These are phyloP conservation scores for Neonectria sp. DNA, from an alignment of 2,329 filamentous ascomycete genomes.

Conservation along the genomic window DNA sequence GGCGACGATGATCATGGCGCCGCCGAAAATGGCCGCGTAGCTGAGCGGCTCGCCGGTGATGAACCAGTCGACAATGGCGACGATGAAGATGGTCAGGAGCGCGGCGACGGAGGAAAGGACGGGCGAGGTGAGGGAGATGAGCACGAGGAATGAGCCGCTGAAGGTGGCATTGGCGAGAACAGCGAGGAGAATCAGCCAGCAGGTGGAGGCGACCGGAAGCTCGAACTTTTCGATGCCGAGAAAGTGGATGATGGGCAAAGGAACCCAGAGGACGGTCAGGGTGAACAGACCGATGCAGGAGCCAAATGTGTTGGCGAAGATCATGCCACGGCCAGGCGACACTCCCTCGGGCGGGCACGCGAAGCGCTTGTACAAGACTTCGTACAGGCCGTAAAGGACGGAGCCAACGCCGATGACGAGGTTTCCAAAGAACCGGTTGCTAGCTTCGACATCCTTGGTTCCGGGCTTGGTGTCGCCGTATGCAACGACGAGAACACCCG, in stretches of 20 bases:
- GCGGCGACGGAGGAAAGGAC: constrained; percentile 94
- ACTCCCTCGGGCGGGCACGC: constrained; percentile 95
- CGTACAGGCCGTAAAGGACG: constrained; percentile 95
- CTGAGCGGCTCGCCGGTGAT: constrained; percentile 84
- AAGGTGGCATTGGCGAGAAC: constrained; percentile 93
- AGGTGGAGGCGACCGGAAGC: constrained; percentile 83
- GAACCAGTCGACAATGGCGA: constrained; percentile 92
- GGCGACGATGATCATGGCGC: constrained; percentile 87
- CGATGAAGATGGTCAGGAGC: constrained; percentile 95
- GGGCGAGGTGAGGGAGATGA: constrained; percentile 93
- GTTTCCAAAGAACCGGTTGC: constrained; percentile 85
- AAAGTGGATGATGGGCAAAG: constrained; percentile 86
- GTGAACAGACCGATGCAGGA: constrained; percentile 91
- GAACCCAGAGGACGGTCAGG: constrained; percentile 90
- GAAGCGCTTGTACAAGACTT: constrained; percentile 94
- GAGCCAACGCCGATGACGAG: constrained; percentile 92
- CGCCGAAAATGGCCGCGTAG: constrained; percentile 83
- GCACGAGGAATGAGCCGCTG: constrained; percentile 91
- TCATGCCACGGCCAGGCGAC: constrained; percentile 87
- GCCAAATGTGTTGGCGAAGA: constrained; percentile 95
- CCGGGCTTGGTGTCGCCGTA: constrained; percentile 81
- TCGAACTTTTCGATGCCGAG: constrained; percentile 87
- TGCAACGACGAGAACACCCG: constrained; percentile 93
- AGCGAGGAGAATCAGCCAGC: constrained; percentile 84
- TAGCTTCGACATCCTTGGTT: constrained; percentile 64